Conservation (phyloP, 2,329 filamentous ascomycete genomes). For the Myriosclerotinia curreyana region DNA sequence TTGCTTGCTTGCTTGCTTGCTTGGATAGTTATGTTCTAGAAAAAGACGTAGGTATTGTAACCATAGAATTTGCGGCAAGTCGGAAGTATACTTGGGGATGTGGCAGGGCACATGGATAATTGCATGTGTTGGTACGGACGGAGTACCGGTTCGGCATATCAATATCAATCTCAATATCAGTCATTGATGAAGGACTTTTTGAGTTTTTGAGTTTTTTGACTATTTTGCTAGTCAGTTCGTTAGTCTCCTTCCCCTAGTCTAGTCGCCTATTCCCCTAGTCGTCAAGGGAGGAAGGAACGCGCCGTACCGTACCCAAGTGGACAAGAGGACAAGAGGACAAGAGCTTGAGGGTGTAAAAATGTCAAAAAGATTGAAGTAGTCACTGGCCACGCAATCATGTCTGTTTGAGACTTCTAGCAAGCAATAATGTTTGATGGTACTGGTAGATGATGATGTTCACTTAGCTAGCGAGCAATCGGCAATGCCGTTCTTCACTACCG, state of each 20-base stretch:
- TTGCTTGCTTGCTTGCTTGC: neutral
- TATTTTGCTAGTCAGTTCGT: neutral
- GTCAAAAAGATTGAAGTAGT: neutral
- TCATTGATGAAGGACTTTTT: conserved; percentile 3
- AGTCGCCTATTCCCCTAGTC: neutral
- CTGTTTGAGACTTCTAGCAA: neutral
- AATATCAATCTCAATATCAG: neutral
- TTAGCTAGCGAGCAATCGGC: conserved; percentile 10
- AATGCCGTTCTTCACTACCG: neutral
- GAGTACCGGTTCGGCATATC: neutral
- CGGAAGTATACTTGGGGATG: conserved; percentile 22
- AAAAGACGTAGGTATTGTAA: conserved; percentile 10
- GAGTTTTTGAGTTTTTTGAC: neutral
- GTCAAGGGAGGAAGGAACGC: neutral
- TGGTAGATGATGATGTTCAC: conserved; percentile 11
- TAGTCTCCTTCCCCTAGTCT: neutral
- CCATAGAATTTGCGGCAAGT: conserved; percentile 1
- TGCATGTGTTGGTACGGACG: conserved; percentile 16
- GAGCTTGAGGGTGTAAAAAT: neutral
- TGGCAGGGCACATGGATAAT: conserved; percentile 16
- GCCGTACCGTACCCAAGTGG: neutral
- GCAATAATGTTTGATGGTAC: neutral
- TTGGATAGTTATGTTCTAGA: neutral
- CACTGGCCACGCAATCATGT: neutral
- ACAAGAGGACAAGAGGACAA: neutral